Percentiles rank a stretch among this genome's conserved stretches.
These are phyloP conservation scores for Aspergillus cejpii DNA, from an alignment of 2,329 filamentous ascomycete genomes.

Conservation along the genomic window DNA sequence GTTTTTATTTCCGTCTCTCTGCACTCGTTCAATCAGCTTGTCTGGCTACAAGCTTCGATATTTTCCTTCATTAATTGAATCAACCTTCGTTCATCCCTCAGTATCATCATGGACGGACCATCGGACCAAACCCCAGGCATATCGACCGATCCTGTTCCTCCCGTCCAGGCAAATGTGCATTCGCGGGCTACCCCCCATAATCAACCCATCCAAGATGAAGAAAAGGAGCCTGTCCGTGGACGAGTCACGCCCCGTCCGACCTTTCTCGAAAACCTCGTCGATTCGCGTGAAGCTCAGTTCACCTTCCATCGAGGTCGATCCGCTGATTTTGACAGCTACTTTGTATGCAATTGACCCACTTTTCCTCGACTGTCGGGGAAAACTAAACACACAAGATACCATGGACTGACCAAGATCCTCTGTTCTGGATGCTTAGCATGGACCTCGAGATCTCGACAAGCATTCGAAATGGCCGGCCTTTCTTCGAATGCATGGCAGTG, in stretches of 20 bases:
- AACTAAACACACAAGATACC: no score
- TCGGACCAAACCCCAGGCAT: slow-evolving; percentile 9
- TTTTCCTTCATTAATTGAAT: neutral
- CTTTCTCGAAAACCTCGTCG: slow-evolving; percentile 29
- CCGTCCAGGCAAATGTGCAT: slow-evolving; percentile 15
- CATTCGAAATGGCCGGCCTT: slow-evolving; percentile 74
- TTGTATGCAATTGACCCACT: slow-evolving; percentile 37
- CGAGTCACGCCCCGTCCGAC: slow-evolving; percentile 30
- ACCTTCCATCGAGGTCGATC: slow-evolving; percentile 25
- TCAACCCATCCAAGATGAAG: slow-evolving; percentile 13
- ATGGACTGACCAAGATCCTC: neutral
- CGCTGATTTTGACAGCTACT: slow-evolving; percentile 55
- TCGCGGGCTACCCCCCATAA: slow-evolving; percentile 9
- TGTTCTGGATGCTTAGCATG: slow-evolving; percentile 18
- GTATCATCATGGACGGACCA: slow-evolving; percentile 2
- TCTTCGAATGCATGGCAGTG: slow-evolving; percentile 67
- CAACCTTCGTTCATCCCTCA: neutral
- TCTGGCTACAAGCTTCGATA: slow-evolving; percentile 7
- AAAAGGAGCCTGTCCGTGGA: slow-evolving; percentile 19
- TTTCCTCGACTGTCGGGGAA: neutral
- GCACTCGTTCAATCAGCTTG: neutral
- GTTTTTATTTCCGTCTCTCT: slow-evolving; percentile 3
- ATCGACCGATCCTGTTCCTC: slow-evolving; percentile 13
- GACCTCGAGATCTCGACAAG: slow-evolving; percentile 60
- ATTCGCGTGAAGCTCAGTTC: slow-evolving; percentile 29